Base-by-base conservation (phyloP, 2,329 filamentous ascomycete species). In the Macrophomina pseudophaseolina region DNA sequence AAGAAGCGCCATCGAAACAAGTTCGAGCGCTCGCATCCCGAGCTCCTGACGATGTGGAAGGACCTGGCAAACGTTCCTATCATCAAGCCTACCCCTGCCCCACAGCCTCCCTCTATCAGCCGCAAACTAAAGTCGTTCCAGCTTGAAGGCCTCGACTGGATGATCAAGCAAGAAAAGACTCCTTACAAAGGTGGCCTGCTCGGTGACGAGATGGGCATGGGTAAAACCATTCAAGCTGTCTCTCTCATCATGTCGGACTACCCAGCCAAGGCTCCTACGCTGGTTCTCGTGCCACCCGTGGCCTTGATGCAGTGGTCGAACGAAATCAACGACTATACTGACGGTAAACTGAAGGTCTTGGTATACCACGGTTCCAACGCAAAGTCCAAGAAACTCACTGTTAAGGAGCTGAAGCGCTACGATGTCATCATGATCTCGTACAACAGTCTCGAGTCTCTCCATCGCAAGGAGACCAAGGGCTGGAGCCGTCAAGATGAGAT, bases 341-440 rank as follows among this genome's bases (percentile, higher is more conserved):
- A 95, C 72, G 93, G 93, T 38, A 93, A 90, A 65, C 84, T 99
- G 69, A 97, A 96, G 72, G 96, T 96, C 0, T 88, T 97, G 62
- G 88, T 98, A 44, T 94, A 91, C 72, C 95, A 99, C 73, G 91
- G 92, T 54, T 93, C 93, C 16, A 96, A 97, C 70, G 77, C 88
- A 18, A 93, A 95, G 79, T 85, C 90, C 60, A 97, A 97, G 80
- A 86, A 86, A 33, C 87, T 97, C 73, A 89, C 86, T 0, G 81
- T 88, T 32, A 90, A 89, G 67, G 90, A 96, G 42, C 81, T 98
- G 62, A 91, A 90, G 78, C 88, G 90, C 71, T 96, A 90, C 79
- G 89, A 99, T 78, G 93, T 99, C 60, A 94, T 98, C 75, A 93
- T 98, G 87, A 97, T 98, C 81, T 98, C 94, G 14, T 99, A 96